Base-by-base conservation (phyloP, 768 basidiomycete species). In the Asterophora parasitica region DNA sequence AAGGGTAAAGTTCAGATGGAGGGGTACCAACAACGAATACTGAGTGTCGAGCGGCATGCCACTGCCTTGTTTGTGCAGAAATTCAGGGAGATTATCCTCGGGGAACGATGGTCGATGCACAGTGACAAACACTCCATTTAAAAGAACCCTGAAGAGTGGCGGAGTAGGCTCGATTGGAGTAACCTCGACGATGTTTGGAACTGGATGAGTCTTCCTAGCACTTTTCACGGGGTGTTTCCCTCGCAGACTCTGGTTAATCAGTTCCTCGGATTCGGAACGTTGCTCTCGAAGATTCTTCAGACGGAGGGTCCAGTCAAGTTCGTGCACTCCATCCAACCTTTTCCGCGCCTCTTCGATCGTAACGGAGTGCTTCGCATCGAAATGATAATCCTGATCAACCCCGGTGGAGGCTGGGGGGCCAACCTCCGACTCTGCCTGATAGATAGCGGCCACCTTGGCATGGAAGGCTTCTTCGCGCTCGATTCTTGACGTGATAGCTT, bases 401-500 rank as follows among this genome's bases (percentile, higher is more conserved):
- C 64, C 64, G 15, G 54, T 46, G 1, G 58, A 46, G 4, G 59
- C 37, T 7, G 61, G 54, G 8, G 59, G 50, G 3, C 65, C 48
- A 8, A 55, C 48, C 43, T 64, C 65, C 2, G 61, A 63, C 54
- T 77, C 73, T 35, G 72, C 66, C 7, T 68, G 63, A 37, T 69
- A 52, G 47, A 94, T 82, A 0, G 81, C 77, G n/a, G 77, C 75
- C 12, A 83, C 84, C 61, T 92, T 93, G 5, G 82, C 83, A 11
- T 72, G 68, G 62, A 95, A 95, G 1, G 88, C 90, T 27, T 83
- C 81, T 48, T 92, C 87, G 1, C 92, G 78, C 42, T 83, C 85
- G 37, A 82, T 64, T 26, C 93, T 73, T 11, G 79, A 75, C 43
- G 75, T 76, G 33, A 83, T 82, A 40, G 92, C 92, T 32, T 81